Base-by-base conservation (phyloP, 108 stramenopile genomes). In the Pseudonitzschia delicatissima region DNA sequence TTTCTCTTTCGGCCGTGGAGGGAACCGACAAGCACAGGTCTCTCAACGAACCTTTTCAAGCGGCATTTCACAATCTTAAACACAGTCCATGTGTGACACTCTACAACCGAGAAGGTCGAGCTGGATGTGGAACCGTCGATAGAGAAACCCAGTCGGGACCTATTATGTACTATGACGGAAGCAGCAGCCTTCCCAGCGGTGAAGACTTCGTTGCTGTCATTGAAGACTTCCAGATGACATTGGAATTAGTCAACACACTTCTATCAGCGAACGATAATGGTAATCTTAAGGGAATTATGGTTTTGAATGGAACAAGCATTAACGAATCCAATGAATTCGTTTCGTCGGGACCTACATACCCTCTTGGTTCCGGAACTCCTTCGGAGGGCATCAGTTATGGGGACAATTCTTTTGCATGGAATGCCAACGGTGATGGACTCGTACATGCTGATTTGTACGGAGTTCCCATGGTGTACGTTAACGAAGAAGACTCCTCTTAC, bases 121-220 rank as follows among this genome's bases (percentile, higher is more conserved):
- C 71, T 5, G 92, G 92, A 59, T 93, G 92, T 67, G 92, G 92
- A 23, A 90, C 88, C 11, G 66, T 62, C 20, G 82, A 80, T 60
- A 72, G 79, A 9, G 72, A 76, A 20, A 50, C 69, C 8, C 80
- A 83, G 67, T 64, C 73, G 9, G 92, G 92, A 4, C 67, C 80
- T 21, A 62, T 93, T 31, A 57, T 64, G 52, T 74, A 83, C 72
- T 77, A 82, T 28, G 66, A 77, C 45, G 69, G 77, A n/a, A 59
- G 57, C 44, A 31, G 50, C 47, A 42, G 51, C 69, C 20, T 69
- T 70, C 61, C 80, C 62, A 23, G 27, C 25, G 36, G 63, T 5
- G n/a, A 59, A 45, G 39, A 36, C 37, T 92, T 79, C 64, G 88
- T 93, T 13, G 87, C 86, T 3, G 87, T 90, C 31, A 65, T 93